A percentile compares a stretch with the other conserved stretches of the same genome.
Conservation (phyloP, 2,329 filamentous ascomycete genomes). For the Penicillium palitans region DNA sequence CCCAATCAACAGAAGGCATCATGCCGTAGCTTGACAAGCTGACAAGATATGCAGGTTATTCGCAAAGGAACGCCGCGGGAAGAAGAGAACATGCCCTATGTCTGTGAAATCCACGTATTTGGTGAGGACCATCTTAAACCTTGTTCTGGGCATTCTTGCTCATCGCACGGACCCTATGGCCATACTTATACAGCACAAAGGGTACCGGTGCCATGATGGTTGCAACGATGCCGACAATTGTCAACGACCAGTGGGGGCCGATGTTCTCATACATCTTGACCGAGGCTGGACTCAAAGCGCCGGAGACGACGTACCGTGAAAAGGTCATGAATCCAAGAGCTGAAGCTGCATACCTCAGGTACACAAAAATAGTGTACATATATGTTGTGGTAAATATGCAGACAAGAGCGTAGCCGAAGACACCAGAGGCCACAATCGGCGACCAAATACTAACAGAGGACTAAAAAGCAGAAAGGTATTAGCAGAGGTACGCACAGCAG, state of each 20-base stretch:
- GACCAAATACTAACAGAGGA: conserved; percentile 51
- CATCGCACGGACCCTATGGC: conserved; percentile 1
- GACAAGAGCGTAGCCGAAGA: conserved; percentile 54
- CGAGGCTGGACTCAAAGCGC: conserved; percentile 35
- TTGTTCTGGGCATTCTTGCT: neutral
- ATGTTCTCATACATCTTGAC: conserved; percentile 42
- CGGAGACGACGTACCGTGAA: conserved; percentile 41
- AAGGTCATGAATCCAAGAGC: conserved; percentile 47
- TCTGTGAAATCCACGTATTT: neutral
- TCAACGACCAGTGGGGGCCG: conserved; percentile 43
- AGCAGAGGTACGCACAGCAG: neutral
- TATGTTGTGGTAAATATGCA: conserved; percentile 53
- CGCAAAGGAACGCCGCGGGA: neutral
- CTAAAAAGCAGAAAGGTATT: neutral
- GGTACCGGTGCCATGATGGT: conserved; percentile 8
- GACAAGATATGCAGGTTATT: neutral
- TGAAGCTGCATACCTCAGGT: conserved; percentile 52
- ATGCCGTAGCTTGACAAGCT: neutral
- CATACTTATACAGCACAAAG: conserved; percentile 9
- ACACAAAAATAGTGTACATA: conserved; percentile 59
- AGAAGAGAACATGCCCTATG: neutral
- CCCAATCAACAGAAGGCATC: neutral
- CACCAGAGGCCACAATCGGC: conserved; percentile 50
- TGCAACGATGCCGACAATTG: conserved; percentile 34
- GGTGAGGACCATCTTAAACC: neutral